Evolutionary conservation across 2,329 filamentous ascomycete species (phyloP).

Genomic region (Cladophialophora psammophila): DNA sequence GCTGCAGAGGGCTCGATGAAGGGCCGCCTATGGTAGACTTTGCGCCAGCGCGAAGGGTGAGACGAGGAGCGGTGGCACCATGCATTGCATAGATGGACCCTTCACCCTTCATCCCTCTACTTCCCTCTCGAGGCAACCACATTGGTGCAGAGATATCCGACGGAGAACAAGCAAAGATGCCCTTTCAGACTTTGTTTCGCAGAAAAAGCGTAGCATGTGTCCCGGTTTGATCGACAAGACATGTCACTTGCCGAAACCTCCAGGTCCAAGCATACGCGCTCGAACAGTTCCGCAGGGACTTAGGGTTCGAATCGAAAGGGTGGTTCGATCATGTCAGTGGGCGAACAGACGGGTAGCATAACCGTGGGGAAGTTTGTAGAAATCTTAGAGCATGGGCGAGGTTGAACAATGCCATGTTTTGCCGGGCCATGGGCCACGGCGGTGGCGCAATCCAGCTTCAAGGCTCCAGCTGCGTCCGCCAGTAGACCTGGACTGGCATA

Average conservation of each 20-base stretch:
- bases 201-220: background rate
- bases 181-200: background rate
- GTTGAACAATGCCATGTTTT: no score
- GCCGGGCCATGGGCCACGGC: no score
- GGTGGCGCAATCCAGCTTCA: no score
- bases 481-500: no score
- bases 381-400: no score
- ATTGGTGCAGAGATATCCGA: background rate
- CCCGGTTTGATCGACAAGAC: background rate
- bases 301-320: background rate
- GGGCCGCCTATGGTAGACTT: no score
- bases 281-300: no score
- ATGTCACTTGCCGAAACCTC: background rate
- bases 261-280: background rate
- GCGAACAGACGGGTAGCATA: background rate
- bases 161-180: background rate
- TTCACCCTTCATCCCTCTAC: background rate
- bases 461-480: no score
- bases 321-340: background rate
- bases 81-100: background rate
- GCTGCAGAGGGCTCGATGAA: background rate
- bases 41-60: background rate
- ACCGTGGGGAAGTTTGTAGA: no score
- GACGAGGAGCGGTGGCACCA: background rate
- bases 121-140: background rate